A percentile compares a stretch with the other conserved stretches of the same genome.
Evolutionary conservation across 2,329 filamentous ascomycete genomes (phyloP).

Genomic region (Fusarium nematophilum): DNA sequence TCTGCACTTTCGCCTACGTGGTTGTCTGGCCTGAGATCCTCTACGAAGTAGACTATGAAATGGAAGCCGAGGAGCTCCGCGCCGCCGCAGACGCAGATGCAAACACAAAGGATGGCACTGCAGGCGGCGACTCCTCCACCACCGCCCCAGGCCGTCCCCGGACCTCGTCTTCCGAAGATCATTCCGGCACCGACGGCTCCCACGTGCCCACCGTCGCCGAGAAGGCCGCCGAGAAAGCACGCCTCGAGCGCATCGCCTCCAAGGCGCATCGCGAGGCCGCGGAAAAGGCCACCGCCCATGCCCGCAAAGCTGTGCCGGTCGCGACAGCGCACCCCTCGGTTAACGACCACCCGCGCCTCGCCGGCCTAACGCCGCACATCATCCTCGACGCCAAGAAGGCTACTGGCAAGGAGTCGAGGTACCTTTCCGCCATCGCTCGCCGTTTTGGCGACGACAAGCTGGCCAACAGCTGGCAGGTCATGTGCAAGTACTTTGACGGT

Average conservation of each 20-base stretch:
- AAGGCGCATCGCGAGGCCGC: constrained; percentile 66
- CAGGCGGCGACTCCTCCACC: constrained; percentile 38
- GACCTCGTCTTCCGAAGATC: constrained; percentile 44
- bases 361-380: constrained; percentile 70
- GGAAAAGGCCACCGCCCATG: constrained; percentile 66
- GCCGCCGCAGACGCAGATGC: constrained; percentile 45
- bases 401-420: constrained; percentile 81
- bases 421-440: constrained; percentile 68
- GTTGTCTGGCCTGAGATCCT: constrained; percentile 86
- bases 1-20: constrained; percentile 92
- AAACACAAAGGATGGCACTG: constrained; percentile 27
- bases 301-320: constrained; percentile 60
- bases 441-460: constrained; percentile 68
- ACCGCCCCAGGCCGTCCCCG: constrained; percentile 28
- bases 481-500: constrained; percentile 91
- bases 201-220: constrained; percentile 59
- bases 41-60: constrained; percentile 78
- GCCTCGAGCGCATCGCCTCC: constrained; percentile 67
- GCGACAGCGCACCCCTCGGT: constrained; percentile 66
- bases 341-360: constrained; percentile 69
- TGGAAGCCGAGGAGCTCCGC: constrained; percentile 73
- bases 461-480: constrained; percentile 75
- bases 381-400: constrained; percentile 84
- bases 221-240: constrained; percentile 70
- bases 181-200: constrained; percentile 35